These are phyloP conservation scores for Arthrinium phaeospermum DNA, from an alignment of 2,329 filamentous ascomycete genomes.

Conservation along the genomic window DNA sequence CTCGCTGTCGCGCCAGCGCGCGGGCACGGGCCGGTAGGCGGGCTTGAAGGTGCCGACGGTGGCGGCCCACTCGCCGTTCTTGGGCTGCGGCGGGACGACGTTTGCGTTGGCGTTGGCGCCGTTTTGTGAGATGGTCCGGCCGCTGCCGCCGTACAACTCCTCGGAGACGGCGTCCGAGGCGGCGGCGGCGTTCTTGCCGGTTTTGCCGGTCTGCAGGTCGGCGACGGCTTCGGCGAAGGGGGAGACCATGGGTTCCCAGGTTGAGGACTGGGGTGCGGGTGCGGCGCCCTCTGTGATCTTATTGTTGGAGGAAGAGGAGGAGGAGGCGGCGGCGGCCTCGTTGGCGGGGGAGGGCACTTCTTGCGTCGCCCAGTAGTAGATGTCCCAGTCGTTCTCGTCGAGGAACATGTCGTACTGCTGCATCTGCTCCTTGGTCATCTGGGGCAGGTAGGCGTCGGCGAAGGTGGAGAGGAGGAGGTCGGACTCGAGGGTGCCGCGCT, in stretches of 20 bases:
- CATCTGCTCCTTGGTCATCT: slow-evolving; percentile 77
- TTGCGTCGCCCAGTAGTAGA: slow-evolving; percentile 99
- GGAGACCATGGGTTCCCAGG: slow-evolving; percentile 20
- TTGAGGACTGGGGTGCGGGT: not conserved
- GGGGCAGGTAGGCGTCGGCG: slow-evolving; percentile 76
- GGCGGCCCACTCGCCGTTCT: slow-evolving; percentile 90
- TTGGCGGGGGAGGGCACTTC: slow-evolving; percentile 57
- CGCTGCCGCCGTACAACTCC: slow-evolving; percentile 29
- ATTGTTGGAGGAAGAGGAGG: slow-evolving; percentile 22
- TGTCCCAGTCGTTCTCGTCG: slow-evolving; percentile 99
- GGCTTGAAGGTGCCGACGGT: slow-evolving; percentile 94
- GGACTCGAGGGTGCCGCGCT: slow-evolving; percentile 93
- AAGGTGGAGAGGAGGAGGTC: slow-evolving; percentile 97
- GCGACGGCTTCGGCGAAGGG: slow-evolving; percentile 21
- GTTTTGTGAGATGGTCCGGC: not conserved
- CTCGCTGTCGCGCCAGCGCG: slow-evolving; percentile 83
- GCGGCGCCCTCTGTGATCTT: slow-evolving; percentile 24
- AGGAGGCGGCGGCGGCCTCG: slow-evolving; percentile 33
- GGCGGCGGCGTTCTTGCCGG: slow-evolving; percentile 33
- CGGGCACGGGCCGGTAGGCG: slow-evolving; percentile 87
- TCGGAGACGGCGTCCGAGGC: slow-evolving; percentile 40
- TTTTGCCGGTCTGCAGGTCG: slow-evolving; percentile 23
- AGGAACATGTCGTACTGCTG: slow-evolving; percentile 89
- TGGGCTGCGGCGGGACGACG: slow-evolving; percentile 30
- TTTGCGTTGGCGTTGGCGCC: too few relatives aligned